Conservation (phyloP, 495 filamentous ascomycete genomes). For the Lichenothelia convexa region DNA sequence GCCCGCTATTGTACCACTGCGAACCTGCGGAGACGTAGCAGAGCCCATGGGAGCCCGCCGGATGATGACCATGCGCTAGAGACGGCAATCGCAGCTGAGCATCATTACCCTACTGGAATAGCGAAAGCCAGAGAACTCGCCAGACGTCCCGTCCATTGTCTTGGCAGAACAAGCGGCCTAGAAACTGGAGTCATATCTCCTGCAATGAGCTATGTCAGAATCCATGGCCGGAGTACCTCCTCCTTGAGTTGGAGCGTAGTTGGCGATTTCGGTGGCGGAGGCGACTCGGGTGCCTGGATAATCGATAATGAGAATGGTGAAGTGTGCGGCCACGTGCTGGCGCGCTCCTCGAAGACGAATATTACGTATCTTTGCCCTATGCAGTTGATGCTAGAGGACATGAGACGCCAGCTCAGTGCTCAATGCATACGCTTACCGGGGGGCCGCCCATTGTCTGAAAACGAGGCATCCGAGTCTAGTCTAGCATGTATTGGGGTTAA, state of each 20-base stretch:
- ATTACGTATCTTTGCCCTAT: conserved; percentile 86
- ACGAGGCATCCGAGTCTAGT: too few relatives aligned
- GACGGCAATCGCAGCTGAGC: too few relatives aligned
- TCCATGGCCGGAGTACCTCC: conserved; percentile 63
- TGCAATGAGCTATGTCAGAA: conserved; percentile 61
- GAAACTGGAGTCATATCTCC: conserved; percentile 57
- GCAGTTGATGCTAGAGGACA: conserved; percentile 76
- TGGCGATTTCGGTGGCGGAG: conserved; percentile 59
- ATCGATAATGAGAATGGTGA: conserved; percentile 63
- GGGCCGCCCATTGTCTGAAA: too few relatives aligned
- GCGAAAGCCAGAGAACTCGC: conserved; percentile 32
- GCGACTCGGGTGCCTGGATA: conserved; percentile 87
- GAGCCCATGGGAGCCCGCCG: too few relatives aligned
- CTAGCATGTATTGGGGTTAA: too few relatives aligned
- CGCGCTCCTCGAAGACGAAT: conserved; percentile 56
- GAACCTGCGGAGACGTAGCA: too few relatives aligned
- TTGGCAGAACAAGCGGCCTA: conserved; percentile 76
- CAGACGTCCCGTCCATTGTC: conserved; percentile 64
- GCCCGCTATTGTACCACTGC: too few relatives aligned
- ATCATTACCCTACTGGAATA: conserved; percentile 22
- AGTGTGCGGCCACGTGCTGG: conserved; percentile 77
- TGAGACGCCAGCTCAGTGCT: too few relatives aligned
- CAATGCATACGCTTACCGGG: too few relatives aligned
- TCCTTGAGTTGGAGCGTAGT: conserved; percentile 66
- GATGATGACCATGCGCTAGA: too few relatives aligned